phyloP scores from a whole-genome alignment of 2,329 filamentous ascomycete genomes.

The Tolypocladium paradoxum region DNA sequence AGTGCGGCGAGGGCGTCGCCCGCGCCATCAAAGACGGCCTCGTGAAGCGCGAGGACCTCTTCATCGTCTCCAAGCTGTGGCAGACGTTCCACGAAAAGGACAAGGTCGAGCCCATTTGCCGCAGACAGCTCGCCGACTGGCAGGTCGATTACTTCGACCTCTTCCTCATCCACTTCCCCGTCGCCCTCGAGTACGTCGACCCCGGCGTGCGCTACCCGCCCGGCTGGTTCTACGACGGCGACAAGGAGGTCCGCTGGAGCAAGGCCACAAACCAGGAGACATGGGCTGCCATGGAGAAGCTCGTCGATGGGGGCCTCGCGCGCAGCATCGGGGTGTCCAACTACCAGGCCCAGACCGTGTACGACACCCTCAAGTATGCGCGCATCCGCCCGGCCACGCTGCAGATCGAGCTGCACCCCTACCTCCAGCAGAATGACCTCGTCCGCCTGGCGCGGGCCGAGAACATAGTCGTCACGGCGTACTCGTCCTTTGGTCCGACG shows the following conservation, averaged over 20 bases:
- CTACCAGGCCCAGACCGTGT: constrained; percentile 67
- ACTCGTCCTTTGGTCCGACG: constrained; percentile 73
- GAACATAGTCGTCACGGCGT: constrained; percentile 67
- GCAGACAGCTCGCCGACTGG: constrained; percentile 72
- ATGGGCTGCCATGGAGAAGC: constrained; percentile 68
- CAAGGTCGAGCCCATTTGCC: constrained; percentile 62
- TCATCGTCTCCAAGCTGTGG: constrained; percentile 91
- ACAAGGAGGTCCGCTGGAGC: constrained; percentile 48
- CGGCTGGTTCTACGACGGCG: constrained; percentile 59
- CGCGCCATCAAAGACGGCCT: constrained; percentile 73
- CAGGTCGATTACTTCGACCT: constrained; percentile 84
- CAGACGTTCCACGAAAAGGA: constrained; percentile 81
- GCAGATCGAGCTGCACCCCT: constrained; percentile 86
- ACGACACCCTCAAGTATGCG: constrained; percentile 71
- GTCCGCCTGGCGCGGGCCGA: constrained; percentile 58
- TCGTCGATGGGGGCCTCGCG: constrained; percentile 58
- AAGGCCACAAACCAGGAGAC: constrained; percentile 70
- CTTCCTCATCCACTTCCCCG: constrained; percentile 82
- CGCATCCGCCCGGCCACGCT: constrained; percentile 64
- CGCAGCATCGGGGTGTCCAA: constrained; percentile 73
- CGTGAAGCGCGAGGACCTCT: constrained; percentile 77
- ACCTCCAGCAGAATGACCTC: constrained; percentile 66
- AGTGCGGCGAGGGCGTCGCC: constrained; percentile 13
- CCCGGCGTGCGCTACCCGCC: constrained; percentile 70
- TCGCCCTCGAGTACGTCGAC: constrained; percentile 77